Conservation (phyloP, 352 stramenopile species). For the Globisporangium irregulare region DNA sequence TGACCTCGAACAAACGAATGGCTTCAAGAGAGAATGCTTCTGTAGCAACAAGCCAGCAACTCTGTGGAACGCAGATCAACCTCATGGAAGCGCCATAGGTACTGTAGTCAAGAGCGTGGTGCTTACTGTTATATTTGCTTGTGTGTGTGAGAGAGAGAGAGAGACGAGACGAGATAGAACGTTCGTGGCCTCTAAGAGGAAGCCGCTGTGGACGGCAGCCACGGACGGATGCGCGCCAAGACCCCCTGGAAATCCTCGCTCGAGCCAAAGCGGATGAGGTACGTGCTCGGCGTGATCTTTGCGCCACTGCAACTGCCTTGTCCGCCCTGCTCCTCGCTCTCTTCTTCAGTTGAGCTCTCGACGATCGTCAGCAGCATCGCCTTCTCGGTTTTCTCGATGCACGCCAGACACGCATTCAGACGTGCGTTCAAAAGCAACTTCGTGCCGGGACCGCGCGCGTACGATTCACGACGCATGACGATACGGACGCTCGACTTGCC, state of each 20-base stretch:
- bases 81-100: not conserved
- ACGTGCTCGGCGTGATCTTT: conserved; percentile 65
- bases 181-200: conserved; percentile 12
- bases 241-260: conserved; percentile 58
- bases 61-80: not conserved
- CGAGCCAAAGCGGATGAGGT: conserved; percentile 63
- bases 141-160: not conserved
- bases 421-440: conserved; percentile 76
- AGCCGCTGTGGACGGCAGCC: conserved; percentile 26
- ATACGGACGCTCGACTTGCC: conserved; percentile 52
- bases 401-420: conserved; percentile 58
- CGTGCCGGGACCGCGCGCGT: conserved; percentile 61
- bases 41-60: not conserved
- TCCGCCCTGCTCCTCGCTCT: conserved; percentile 13
- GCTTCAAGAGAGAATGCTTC: not conserved
- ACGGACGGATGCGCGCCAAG: conserved; percentile 39
- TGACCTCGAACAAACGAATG: not conserved
- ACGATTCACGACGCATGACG: conserved; percentile 81
- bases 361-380: conserved; percentile 66
- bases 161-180: not conserved
- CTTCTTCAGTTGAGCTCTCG: conserved; percentile 27
- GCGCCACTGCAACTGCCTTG: not conserved
- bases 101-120: not conserved
- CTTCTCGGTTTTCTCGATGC: conserved; percentile 76
- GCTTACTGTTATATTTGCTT: conserved; percentile 9